Conservation (phyloP, 306 rosid genomes). For the Cyamopsis tetragonoloba region DNA sequence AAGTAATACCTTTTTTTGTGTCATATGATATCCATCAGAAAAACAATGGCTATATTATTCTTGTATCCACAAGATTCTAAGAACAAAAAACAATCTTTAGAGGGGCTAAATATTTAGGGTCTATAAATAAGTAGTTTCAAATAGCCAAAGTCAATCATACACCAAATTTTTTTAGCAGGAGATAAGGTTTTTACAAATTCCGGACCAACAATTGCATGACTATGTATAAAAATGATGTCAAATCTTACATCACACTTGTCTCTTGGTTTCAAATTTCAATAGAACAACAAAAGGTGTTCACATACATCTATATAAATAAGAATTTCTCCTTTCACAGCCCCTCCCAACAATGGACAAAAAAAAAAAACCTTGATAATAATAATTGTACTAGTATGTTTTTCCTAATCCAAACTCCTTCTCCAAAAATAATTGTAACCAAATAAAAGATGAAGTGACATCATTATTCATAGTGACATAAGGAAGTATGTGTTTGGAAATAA, state of each 20-base stretch:
- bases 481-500: too few species aligned
- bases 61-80: slow-evolving; percentile 21
- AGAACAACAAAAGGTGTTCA: not conserved
- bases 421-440: not conserved
- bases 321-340: not conserved
- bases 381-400: too few species aligned
- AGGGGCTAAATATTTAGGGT: not conserved
- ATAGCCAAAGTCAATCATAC: slow-evolving; percentile 14
- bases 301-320: not conserved
- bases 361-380: not conserved
- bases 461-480: not conserved
- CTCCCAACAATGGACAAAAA: not conserved
- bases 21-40: too few species aligned
- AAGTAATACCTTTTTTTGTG: too few species aligned
- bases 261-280: slow-evolving; percentile 19
- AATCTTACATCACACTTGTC: slow-evolving; percentile 16
- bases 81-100: slow-evolving; percentile 14
- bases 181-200: not conserved
- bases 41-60: slow-evolving; percentile 21
- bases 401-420: not conserved
- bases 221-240: slow-evolving; percentile 16
- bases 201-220: slow-evolving; percentile 23
- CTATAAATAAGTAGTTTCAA: slow-evolving; percentile 10
- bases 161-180: slow-evolving; percentile 2
- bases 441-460: slow-evolving; percentile 8